Conservation (phyloP, 2,329 filamentous ascomycete species). For the Cladosporium phlei region DNA sequence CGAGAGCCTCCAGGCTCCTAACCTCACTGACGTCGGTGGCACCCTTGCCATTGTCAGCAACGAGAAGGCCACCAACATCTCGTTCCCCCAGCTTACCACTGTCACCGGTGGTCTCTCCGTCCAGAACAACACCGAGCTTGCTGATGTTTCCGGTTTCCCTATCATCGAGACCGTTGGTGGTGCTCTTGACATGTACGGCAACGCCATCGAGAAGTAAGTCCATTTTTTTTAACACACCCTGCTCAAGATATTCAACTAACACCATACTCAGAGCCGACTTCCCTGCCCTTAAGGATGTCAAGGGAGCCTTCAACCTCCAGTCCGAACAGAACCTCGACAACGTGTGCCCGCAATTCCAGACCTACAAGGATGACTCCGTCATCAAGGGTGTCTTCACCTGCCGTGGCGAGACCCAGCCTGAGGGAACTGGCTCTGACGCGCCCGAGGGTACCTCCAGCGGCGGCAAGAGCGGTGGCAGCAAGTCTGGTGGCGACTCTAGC, state of each 20-base stretch:
- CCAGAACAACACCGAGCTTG: conserved; percentile 80
- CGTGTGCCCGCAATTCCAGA: conserved; percentile 40
- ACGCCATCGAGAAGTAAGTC: conserved; percentile 69
- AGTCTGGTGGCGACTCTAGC: conserved; percentile 27
- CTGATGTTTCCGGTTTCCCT: conserved; percentile 62
- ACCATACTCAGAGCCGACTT: conserved; percentile 61
- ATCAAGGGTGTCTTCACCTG: conserved; percentile 44
- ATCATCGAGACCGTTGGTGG: conserved; percentile 66
- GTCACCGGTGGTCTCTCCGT: conserved; percentile 78
- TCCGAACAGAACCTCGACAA: conserved; percentile 39
- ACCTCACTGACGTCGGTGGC: conserved; percentile 63
- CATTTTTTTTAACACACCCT: not conserved
- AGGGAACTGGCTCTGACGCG: conserved; percentile 28
- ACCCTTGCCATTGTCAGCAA: conserved; percentile 56
- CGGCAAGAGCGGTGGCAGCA: conserved; percentile 22
- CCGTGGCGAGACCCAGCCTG: conserved; percentile 35
- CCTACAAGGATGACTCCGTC: conserved; percentile 35
- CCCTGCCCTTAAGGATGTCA: conserved; percentile 47
- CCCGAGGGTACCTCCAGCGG: conserved; percentile 23
- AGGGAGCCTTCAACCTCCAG: conserved; percentile 49
- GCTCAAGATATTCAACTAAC: conserved; percentile 28
- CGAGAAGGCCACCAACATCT: conserved; percentile 63
- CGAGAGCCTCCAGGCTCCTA: conserved; percentile 56
- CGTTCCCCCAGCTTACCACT: conserved; percentile 62
- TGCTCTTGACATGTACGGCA: conserved; percentile 79